phyloP scores from a whole-genome alignment of 2,329 filamentous ascomycete species.

The Aspergillus sp. region DNA sequence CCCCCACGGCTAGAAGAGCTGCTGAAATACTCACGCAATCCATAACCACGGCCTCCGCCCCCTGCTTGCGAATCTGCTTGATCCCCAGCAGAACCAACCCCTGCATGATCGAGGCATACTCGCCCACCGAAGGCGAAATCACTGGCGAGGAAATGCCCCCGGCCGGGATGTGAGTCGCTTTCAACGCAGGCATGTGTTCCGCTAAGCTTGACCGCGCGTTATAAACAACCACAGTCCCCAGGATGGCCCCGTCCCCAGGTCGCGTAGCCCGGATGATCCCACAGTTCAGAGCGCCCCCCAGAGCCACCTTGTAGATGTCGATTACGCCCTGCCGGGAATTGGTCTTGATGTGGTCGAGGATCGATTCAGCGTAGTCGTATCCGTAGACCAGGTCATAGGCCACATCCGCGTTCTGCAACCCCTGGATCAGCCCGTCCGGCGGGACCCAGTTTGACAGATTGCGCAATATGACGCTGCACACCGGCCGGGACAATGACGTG shows the following conservation, averaged over 20 bases:
- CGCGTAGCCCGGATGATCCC: constrained; percentile 82
- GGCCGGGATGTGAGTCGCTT: constrained; percentile 55
- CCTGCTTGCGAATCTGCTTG: constrained; percentile 77
- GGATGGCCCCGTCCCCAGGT: constrained; percentile 62
- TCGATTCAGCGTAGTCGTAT: constrained; percentile 69
- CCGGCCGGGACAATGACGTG: constrained; percentile 59
- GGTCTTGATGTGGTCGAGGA: constrained; percentile 71
- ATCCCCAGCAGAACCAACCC: constrained; percentile 78
- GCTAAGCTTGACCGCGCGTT: constrained; percentile 67
- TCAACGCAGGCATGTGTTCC: constrained; percentile 67
- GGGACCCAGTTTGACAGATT: constrained; percentile 72
- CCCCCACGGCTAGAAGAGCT: not conserved
- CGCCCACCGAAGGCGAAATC: constrained; percentile 65
- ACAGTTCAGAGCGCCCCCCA: constrained; percentile 69
- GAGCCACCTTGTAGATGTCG: constrained; percentile 75
- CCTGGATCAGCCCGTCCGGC: constrained; percentile 73
- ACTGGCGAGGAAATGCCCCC: constrained; percentile 80
- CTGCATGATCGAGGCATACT: constrained; percentile 72
- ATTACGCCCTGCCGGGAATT: constrained; percentile 74
- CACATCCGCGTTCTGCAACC: constrained; percentile 69
- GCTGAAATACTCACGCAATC: constrained; percentile 72
- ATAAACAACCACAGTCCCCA: constrained; percentile 80
- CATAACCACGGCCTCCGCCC: constrained; percentile 69
- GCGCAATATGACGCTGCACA: constrained; percentile 71
- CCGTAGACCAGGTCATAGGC: constrained; percentile 83